A percentile compares a stretch with the other conserved stretches of the same genome.
phyloP scores from a whole-genome alignment of 495 filamentous ascomycete genomes.

The Podospora australis region DNA sequence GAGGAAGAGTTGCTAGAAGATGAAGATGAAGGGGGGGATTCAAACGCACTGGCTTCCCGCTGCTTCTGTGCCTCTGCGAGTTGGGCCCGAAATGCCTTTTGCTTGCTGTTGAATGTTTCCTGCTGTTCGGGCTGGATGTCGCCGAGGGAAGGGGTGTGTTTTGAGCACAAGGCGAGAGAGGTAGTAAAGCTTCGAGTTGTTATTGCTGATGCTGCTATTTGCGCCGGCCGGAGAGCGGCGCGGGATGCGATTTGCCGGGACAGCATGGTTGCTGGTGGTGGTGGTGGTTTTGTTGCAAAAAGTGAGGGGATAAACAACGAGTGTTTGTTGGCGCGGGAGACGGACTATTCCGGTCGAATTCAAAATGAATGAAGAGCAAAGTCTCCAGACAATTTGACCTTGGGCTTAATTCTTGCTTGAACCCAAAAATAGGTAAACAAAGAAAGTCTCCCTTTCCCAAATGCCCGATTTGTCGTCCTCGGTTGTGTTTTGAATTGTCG shows the following conservation, averaged over 20 bases:
- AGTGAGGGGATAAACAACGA: too few relatives aligned
- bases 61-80: slow-evolving; percentile 69
- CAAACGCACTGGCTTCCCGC: slow-evolving; percentile 71
- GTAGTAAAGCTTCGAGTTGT: slow-evolving; percentile 54
- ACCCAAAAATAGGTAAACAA: too few relatives aligned
- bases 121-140: slow-evolving; percentile 66
- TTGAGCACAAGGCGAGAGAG: slow-evolving; percentile 38
- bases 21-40: slow-evolving; percentile 38
- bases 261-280: slow-evolving; percentile 20
- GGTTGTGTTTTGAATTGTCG: too few relatives aligned
- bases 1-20: slow-evolving; percentile 46
- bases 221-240: slow-evolving; percentile 10
- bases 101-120: slow-evolving; percentile 67
- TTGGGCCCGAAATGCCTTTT: slow-evolving; percentile 80
- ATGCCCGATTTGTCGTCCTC: too few relatives aligned
- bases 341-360: too few relatives aligned
- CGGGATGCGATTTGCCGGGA: slow-evolving; percentile 27
- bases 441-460: too few relatives aligned
- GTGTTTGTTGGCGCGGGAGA: too few relatives aligned
- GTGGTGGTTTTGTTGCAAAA: slow-evolving; percentile 1
- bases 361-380: too few relatives aligned
- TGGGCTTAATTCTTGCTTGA: too few relatives aligned
- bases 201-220: neutral
- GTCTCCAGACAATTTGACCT: too few relatives aligned
- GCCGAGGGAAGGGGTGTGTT: slow-evolving; percentile 68